Evolutionary conservation across 2,329 filamentous ascomycete genomes (phyloP).

Genomic region (Fusarium subglutinans): DNA sequence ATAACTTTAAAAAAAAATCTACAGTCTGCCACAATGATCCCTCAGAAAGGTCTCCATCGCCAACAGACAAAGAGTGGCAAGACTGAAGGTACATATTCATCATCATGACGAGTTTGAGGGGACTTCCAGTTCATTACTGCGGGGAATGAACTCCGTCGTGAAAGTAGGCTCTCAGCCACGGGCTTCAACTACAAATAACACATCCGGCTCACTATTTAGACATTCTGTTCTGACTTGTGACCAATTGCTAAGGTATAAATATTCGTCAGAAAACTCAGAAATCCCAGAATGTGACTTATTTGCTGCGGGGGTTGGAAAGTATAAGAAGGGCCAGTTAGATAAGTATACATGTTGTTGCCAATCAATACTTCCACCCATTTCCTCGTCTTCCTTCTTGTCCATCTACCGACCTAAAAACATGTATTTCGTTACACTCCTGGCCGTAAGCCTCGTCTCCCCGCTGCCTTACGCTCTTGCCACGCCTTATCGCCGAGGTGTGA

Average conservation of each 20-base stretch:
- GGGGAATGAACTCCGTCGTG: not conserved
- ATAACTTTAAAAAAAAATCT: not conserved
- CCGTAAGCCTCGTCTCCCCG: not conserved
- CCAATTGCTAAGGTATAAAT: not conserved
- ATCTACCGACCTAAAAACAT: not conserved
- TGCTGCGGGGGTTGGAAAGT: not conserved
- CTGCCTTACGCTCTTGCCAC: not conserved
- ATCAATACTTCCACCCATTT: fast-evolving
- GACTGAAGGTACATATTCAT: not conserved
- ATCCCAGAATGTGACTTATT: not conserved
- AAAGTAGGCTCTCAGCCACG: not conserved
- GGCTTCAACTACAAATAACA: not conserved
- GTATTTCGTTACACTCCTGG: not conserved
- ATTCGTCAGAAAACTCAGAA: fast-evolving
- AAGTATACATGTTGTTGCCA: not conserved
- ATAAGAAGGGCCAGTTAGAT: not conserved
- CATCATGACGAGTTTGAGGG: not conserved
- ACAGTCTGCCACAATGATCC: no score
- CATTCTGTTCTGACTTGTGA: fast-evolving
- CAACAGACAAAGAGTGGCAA: not conserved
- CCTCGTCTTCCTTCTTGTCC: not conserved
- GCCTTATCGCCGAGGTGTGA: not conserved
- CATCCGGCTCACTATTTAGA: not conserved
- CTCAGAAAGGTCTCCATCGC: fast-evolving
- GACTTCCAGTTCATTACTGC: not conserved